Percentiles rank a stretch among this genome's conserved stretches.
Evolutionary conservation across 1,139 yeast species (phyloP).

Genomic region (Lodderomyces theae): DNA sequence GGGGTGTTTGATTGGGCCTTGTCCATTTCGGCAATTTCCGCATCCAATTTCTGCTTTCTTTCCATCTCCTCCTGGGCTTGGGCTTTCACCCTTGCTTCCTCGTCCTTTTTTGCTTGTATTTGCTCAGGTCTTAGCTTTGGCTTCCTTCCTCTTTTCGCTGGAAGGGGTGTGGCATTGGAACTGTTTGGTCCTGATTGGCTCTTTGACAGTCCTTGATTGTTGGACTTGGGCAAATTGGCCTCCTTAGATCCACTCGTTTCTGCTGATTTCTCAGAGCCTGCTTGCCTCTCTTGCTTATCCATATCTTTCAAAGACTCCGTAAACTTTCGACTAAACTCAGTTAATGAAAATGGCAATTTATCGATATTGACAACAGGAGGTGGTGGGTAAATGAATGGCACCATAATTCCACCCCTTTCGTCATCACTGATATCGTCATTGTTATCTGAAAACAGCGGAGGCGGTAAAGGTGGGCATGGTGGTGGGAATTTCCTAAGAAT

Average conservation of each 20-base stretch:
- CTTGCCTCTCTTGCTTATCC: background rate
- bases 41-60: background rate
- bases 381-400: constrained; percentile 47
- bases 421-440: constrained; percentile 10
- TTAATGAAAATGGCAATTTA: constrained; percentile 22
- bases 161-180: background rate
- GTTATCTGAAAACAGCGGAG: constrained; percentile 7
- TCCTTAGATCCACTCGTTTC: background rate
- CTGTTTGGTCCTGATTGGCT: background rate
- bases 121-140: constrained; percentile 1
- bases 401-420: constrained; percentile 35
- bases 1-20: too few species aligned
- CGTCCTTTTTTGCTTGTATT: background rate
- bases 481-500: constrained; percentile 40
- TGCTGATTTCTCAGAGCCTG: background rate
- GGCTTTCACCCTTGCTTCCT: background rate
- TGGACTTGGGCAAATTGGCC: background rate
- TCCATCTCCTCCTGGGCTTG: background rate
- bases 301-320: background rate
- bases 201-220: background rate
- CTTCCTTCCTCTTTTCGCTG: background rate
- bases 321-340: constrained; percentile 11
- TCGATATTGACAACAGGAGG: constrained; percentile 36
- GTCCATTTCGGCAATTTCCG: background rate
- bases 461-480: constrained; percentile 36